phyloP scores from a whole-genome alignment of 1,284 basidiomycete species.

The Moesziomyces antarcticus region DNA sequence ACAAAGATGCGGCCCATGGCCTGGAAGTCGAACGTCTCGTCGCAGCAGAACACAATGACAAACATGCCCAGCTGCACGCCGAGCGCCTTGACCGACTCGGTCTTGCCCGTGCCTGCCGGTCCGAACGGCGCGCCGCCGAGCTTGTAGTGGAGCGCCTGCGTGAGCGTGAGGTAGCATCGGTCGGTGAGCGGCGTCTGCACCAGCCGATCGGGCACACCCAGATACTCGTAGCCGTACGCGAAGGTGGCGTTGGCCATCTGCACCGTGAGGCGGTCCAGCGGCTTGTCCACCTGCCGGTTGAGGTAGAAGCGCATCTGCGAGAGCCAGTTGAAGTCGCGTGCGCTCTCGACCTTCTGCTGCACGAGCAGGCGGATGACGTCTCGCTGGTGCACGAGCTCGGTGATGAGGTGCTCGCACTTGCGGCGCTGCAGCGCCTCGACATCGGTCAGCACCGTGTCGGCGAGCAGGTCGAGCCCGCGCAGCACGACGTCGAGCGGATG shows the following conservation, averaged over 20 bases:
- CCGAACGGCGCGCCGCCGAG: conserved; percentile 97
- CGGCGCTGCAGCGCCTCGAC: conserved; percentile 87
- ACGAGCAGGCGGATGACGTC: conserved; percentile 89
- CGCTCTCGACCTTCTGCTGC: conserved; percentile 75
- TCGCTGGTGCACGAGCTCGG: conserved; percentile 96
- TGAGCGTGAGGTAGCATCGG: conserved; percentile 93
- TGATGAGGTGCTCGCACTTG: conserved; percentile 98
- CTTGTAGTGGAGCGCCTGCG: conserved; percentile 93
- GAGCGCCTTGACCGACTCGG: conserved; percentile 98
- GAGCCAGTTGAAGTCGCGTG: conserved; percentile 88
- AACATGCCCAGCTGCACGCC: conserved; percentile 97
- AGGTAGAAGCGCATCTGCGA: conserved; percentile 99
- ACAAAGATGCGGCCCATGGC: conserved; percentile 99
- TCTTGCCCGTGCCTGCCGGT: conserved; percentile 99
- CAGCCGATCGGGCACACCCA: conserved; percentile 94
- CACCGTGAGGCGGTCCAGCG: conserved; percentile 78
- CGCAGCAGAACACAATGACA: conserved; percentile 98
- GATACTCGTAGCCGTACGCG: conserved; percentile 98
- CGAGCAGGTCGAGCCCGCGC: conserved; percentile 89
- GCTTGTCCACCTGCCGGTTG: conserved; percentile 75
- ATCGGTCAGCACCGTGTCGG: conserved; percentile 93
- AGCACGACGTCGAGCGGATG: conserved; percentile 80
- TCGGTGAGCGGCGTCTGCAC: conserved; percentile 99
- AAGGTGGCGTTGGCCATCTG: conserved; percentile 91
- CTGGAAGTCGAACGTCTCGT: conserved; percentile 99